Evolutionary conservation across 2,329 filamentous ascomycete genomes (phyloP), one percentile per base, ranked within the genome.

Genomic region (Exophiala sp.): DNA sequence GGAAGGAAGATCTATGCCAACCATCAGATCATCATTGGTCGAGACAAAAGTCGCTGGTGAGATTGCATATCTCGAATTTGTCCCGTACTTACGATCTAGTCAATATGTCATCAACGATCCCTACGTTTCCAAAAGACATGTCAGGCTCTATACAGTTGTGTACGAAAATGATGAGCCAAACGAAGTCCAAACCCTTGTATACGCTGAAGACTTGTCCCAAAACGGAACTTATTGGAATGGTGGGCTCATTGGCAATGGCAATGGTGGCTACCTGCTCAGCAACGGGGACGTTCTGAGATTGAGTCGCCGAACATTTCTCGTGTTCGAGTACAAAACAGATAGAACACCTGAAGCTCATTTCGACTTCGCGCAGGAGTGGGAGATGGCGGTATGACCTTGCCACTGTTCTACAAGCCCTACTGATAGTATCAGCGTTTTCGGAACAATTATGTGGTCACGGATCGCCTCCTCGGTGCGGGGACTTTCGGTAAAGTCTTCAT

Each of bases 401-500:
- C 24, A 10, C 20, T 29, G 7, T n/a, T 33, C 11, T n/a, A 33
- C 21, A 24, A 14, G 3, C 11, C 42, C 45, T 38, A 34, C 61
- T 62, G 34, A 61, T 47, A 33, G 9, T 10, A 12, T 16, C 39
- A 74, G 72, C 39, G 46, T 5, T 70, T 75, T 44, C 47, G 62
- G 40, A 24, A 65, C 6, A 55, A 66, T 7, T 75, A 72, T 54
- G 43, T 59, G 8, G 61, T 77, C 43, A 74, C 72, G 10, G 62
- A 65, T 38, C 68, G 72, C 35, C 64, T 70, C 35, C 59, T 77
- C 21, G 75, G 75, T 4, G 66, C 68, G 11, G 75, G 75, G 14
- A 68, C 70, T 4, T 75, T 68, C 62, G 74, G 73, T 10, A 59
- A 65, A 45, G 74, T 77, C 10, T 66, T 70, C 47, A 72, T 77